A percentile compares a stretch with the other conserved stretches of the same genome.
Conservation (phyloP, 495 filamentous ascomycete genomes). For the Alectoria sarmentosa region DNA sequence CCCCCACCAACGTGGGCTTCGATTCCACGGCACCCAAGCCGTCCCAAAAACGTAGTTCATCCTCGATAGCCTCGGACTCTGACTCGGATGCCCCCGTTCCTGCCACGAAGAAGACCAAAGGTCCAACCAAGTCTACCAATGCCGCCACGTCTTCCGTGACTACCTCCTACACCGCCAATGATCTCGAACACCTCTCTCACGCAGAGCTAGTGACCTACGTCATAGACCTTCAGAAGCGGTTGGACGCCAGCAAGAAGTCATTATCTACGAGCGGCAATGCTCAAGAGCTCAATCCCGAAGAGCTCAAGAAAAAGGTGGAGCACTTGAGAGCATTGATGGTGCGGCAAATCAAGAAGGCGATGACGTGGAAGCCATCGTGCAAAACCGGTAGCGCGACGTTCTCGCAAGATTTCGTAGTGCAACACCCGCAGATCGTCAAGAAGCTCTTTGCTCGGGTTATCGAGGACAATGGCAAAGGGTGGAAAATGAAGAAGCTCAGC, state of each 20-base stretch:
- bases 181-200: not conserved
- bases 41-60: not conserved
- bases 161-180: not conserved
- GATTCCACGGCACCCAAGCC: too few species aligned
- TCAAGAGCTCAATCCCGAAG: not conserved
- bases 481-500: conserved; percentile 11
- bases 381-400: conserved; percentile 6
- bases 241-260: not conserved
- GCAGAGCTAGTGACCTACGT: not conserved
- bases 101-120: not conserved
- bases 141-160: not conserved
- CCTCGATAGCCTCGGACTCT: not conserved
- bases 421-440: not conserved
- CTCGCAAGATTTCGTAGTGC: conserved; percentile 3
- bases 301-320: conserved; percentile 4
- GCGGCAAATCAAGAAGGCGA: conserved; percentile 8
- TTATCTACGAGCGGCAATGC: not conserved
- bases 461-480: conserved; percentile 4
- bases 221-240: not conserved
- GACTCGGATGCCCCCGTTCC: not conserved
- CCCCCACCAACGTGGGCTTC: too few species aligned
- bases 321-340: conserved; percentile 3
- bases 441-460: not conserved
- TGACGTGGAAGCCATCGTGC: conserved; percentile 3
- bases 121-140: not conserved